Evolutionary conservation across 2,329 filamentous ascomycete genomes (phyloP).

Genomic region (Alternaria atra): DNA sequence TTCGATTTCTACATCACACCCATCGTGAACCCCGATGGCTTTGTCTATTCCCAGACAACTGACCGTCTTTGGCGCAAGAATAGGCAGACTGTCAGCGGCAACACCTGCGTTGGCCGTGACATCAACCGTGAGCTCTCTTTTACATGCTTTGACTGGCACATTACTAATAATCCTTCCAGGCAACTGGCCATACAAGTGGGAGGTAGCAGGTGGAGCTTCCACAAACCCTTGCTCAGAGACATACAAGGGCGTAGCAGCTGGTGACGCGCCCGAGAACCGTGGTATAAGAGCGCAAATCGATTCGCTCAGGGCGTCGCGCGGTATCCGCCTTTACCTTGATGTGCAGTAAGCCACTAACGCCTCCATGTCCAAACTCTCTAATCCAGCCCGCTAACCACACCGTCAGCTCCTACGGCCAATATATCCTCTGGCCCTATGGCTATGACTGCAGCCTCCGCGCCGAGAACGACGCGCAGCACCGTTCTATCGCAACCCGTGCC

Average conservation of each 20-base stretch:
- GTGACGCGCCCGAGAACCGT: conserved; percentile 46
- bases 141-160: no score
- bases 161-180: not conserved
- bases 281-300: conserved; percentile 56
- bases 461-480: conserved; percentile 60
- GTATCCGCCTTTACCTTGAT: conserved; percentile 70
- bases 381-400: not conserved
- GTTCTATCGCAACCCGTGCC: conserved; percentile 59
- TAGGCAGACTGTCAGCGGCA: conserved; percentile 44
- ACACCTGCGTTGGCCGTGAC: conserved; percentile 48
- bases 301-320: conserved; percentile 53
- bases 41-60: conserved; percentile 50
- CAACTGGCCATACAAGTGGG: conserved; percentile 53
- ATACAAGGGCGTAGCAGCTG: conserved; percentile 46
- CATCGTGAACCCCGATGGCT: conserved; percentile 40
- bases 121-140: conserved; percentile 40
- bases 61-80: conserved; percentile 54
- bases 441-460: conserved; percentile 63
- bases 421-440: conserved; percentile 63
- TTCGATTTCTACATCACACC: conserved; percentile 49
- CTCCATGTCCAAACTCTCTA: no score
- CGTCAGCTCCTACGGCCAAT: conserved; percentile 23
- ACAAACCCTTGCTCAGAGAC: conserved; percentile 51
- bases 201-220: conserved; percentile 44
- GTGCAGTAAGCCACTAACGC: conserved; percentile 63